Conservation (phyloP, 1,284 basidiomycete genomes). For the Somion occarium region DNA sequence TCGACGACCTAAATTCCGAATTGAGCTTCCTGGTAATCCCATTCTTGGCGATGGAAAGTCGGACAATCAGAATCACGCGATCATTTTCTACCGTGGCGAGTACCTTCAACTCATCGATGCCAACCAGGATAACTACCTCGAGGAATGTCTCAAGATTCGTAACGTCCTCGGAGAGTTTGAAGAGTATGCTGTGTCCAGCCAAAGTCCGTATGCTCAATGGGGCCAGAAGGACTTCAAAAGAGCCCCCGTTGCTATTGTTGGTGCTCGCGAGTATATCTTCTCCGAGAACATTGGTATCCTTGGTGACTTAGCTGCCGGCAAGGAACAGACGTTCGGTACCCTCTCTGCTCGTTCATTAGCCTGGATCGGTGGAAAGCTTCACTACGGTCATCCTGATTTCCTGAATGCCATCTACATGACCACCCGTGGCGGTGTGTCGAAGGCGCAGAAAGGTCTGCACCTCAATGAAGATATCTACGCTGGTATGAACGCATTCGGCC, state of each 20-base stretch:
- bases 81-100: slow-evolving; percentile 98
- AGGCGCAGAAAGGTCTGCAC: slow-evolving; percentile 98
- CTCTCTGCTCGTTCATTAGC: slow-evolving; percentile 92
- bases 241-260: slow-evolving; percentile 93
- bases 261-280: slow-evolving; percentile 99
- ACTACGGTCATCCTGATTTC: slow-evolving; percentile 99
- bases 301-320: slow-evolving; percentile 96
- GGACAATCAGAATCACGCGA: slow-evolving; percentile 99
- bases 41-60: slow-evolving; percentile 99
- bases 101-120: slow-evolving; percentile 99
- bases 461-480: slow-evolving; percentile 99
- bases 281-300: slow-evolving; percentile 99
- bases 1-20: slow-evolving; percentile 94
- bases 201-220: slow-evolving; percentile 90
- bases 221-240: slow-evolving; percentile 84
- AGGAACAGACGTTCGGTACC: slow-evolving; percentile 99
- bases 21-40: slow-evolving; percentile 97
- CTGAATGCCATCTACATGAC: slow-evolving; percentile 98
- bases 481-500: slow-evolving; percentile 97
- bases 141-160: slow-evolving; percentile 99
- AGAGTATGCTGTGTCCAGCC: slow-evolving; percentile 81
- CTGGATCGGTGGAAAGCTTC: slow-evolving; percentile 97
- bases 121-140: slow-evolving; percentile 99
- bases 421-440: slow-evolving; percentile 96
- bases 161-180: slow-evolving; percentile 99